phyloP scores from a whole-genome alignment of 2,329 filamentous ascomycete species.

The Madurella mycetomatis region DNA sequence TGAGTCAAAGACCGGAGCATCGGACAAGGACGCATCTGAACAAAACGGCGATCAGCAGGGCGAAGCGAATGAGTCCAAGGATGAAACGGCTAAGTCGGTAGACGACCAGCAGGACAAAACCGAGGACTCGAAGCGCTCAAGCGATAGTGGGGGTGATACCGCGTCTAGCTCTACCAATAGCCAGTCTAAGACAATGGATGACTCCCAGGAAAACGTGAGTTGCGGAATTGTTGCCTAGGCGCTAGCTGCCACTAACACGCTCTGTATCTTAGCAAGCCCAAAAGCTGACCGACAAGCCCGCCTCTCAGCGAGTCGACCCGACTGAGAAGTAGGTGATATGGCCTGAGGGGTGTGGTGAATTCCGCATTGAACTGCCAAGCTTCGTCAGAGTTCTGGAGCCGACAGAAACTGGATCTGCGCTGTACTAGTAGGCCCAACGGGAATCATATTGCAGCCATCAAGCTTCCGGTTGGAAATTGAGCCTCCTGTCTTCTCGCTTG shows the following conservation, averaged over 20 bases:
- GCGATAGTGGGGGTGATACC: background rate
- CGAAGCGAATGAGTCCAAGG: constrained; percentile 2
- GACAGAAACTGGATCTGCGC: no score
- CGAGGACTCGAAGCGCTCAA: background rate
- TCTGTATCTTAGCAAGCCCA: constrained; percentile 28
- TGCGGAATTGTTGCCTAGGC: no score
- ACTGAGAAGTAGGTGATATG: constrained; percentile 9
- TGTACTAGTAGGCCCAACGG: no score
- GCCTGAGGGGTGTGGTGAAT: background rate
- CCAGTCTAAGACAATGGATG: constrained; percentile 8
- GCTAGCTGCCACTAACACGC: background rate
- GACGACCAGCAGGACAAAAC: background rate
- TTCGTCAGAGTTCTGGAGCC: no score
- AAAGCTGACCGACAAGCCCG: constrained; percentile 27
- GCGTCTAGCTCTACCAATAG: constrained; percentile 6
- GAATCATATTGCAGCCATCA: no score
- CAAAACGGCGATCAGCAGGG: constrained; percentile 18
- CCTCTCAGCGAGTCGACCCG: constrained; percentile 17
- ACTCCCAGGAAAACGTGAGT: constrained; percentile 13
- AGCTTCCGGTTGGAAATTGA: no score
- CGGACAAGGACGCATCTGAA: constrained; percentile 26
- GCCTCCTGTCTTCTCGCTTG: no score
- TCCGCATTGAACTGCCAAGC: no score
- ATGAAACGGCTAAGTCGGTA: background rate
- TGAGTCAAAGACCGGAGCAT: background rate